A percentile compares a stretch with the other conserved stretches of the same genome.
phyloP scores from a whole-genome alignment of 2,329 filamentous ascomycete species.

The Coniochaeta sp. region DNA sequence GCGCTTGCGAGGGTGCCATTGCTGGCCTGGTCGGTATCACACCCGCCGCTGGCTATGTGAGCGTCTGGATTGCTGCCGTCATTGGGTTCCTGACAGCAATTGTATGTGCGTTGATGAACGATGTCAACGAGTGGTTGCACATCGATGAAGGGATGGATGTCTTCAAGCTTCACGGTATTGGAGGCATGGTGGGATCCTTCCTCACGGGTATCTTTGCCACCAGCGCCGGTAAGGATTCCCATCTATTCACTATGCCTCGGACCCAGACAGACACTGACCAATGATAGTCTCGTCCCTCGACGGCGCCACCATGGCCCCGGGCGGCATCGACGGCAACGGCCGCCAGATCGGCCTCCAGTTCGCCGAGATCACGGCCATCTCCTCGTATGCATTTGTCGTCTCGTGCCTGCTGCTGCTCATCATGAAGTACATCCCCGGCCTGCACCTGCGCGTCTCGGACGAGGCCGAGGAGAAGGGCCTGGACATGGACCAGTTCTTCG shows the following conservation, averaged over 20 bases:
- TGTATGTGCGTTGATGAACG: constrained; percentile 36
- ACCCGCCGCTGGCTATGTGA: constrained; percentile 44
- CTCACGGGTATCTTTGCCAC: constrained; percentile 49
- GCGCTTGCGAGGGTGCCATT: constrained; percentile 46
- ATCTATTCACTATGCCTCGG: background rate
- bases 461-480: constrained; percentile 47
- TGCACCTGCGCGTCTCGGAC: constrained; percentile 45
- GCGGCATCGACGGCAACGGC: constrained; percentile 41
- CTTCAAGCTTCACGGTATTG: constrained; percentile 51
- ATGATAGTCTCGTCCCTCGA: constrained; percentile 30
- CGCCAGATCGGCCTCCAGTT: constrained; percentile 50
- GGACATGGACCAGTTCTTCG: constrained; percentile 40
- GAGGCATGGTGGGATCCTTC: constrained; percentile 49
- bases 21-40: constrained; percentile 51
- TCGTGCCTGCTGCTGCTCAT: constrained; percentile 44
- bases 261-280: background rate
- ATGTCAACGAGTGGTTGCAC: constrained; percentile 41
- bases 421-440: constrained; percentile 49
- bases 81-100: constrained; percentile 43
- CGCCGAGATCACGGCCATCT: constrained; percentile 47
- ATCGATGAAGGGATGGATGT: constrained; percentile 54
- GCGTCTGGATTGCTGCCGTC: constrained; percentile 40
- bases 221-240: constrained; percentile 7
- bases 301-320: constrained; percentile 33
- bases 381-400: constrained; percentile 45